These are phyloP conservation scores for Trichoderma hamatum DNA, from an alignment of 2,329 filamentous ascomycete species.

Conservation along the genomic window DNA sequence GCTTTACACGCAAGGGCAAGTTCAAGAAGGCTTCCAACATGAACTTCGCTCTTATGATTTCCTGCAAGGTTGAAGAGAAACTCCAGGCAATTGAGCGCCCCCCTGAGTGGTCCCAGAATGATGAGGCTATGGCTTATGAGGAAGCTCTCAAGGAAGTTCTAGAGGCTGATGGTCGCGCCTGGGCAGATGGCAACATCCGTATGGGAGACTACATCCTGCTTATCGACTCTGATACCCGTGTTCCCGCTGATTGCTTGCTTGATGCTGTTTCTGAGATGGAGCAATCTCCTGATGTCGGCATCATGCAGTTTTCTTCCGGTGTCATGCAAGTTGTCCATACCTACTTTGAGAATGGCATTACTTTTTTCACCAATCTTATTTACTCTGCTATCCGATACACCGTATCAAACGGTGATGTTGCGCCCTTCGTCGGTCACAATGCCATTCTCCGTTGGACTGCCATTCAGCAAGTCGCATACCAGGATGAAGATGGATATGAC, in stretches of 20 bases:
- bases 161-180: conserved; percentile 68
- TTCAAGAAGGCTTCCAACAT: conserved; percentile 75
- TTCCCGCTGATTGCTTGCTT: conserved; percentile 74
- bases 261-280: conserved; percentile 84
- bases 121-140: conserved; percentile 70
- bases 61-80: conserved; percentile 71
- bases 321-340: conserved; percentile 79
- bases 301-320: conserved; percentile 76
- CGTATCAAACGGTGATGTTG: conserved; percentile 76
- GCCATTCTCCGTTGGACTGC: conserved; percentile 76
- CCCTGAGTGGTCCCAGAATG: conserved; percentile 66
- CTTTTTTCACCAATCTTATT: conserved; percentile 73
- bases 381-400: conserved; percentile 77
- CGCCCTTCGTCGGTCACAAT: conserved; percentile 81
- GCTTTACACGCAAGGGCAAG: conserved; percentile 66
- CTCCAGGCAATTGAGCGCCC: conserved; percentile 59
- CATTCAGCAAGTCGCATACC: conserved; percentile 72
- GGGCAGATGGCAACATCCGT: conserved; percentile 84
- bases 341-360: conserved; percentile 72
- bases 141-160: conserved; percentile 66
- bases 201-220: conserved; percentile 78
- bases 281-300: conserved; percentile 74
- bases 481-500: conserved; percentile 70
- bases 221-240: conserved; percentile 79
- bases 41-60: conserved; percentile 71